Percentiles rank a stretch among this genome's conserved stretches.
phyloP scores from a whole-genome alignment of 352 stramenopile genomes.

The Nothophytophthora sp. region DNA sequence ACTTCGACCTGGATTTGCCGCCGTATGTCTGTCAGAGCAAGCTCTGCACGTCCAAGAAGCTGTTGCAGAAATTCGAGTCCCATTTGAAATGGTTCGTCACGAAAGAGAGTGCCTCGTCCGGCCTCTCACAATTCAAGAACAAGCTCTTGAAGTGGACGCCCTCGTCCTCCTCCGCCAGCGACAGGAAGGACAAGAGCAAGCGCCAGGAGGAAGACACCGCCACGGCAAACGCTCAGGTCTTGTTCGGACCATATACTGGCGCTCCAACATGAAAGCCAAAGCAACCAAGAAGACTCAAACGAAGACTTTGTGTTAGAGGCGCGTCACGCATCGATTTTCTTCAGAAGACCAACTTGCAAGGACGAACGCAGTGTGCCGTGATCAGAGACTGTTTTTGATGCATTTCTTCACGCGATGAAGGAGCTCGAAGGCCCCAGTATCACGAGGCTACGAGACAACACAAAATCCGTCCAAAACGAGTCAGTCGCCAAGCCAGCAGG shows the following conservation, averaged over 20 bases:
- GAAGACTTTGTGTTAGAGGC: no score
- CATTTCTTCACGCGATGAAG: slow-evolving; percentile 65
- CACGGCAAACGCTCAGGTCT: slow-evolving; percentile 63
- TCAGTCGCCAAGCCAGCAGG: not conserved
- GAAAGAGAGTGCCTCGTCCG: slow-evolving; percentile 79
- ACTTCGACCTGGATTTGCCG: slow-evolving; percentile 78
- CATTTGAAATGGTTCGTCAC: slow-evolving; percentile 85
- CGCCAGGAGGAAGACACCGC: slow-evolving; percentile 57
- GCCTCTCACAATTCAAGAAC: slow-evolving; percentile 87
- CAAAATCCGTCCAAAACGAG: not conserved
- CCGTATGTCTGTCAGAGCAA: slow-evolving; percentile 83
- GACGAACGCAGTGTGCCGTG: no score
- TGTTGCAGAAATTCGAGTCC: slow-evolving; percentile 83
- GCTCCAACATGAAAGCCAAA: slow-evolving; percentile 26
- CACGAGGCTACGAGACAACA: slow-evolving; percentile 48
- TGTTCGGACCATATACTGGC: slow-evolving; percentile 80
- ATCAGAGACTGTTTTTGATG: slow-evolving; percentile 51
- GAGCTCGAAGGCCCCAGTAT: slow-evolving; percentile 76
- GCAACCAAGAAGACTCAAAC: no score
- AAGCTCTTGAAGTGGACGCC: slow-evolving; percentile 83
- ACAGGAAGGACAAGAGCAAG: slow-evolving; percentile 70
- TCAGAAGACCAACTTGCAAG: no score
- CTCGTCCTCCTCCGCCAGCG: slow-evolving; percentile 24
- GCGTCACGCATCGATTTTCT: no score
- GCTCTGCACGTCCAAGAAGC: slow-evolving; percentile 80